These are phyloP conservation scores for Scleromitrula shiraiana DNA, from an alignment of 2,329 filamentous ascomycete genomes.

Conservation along the genomic window DNA sequence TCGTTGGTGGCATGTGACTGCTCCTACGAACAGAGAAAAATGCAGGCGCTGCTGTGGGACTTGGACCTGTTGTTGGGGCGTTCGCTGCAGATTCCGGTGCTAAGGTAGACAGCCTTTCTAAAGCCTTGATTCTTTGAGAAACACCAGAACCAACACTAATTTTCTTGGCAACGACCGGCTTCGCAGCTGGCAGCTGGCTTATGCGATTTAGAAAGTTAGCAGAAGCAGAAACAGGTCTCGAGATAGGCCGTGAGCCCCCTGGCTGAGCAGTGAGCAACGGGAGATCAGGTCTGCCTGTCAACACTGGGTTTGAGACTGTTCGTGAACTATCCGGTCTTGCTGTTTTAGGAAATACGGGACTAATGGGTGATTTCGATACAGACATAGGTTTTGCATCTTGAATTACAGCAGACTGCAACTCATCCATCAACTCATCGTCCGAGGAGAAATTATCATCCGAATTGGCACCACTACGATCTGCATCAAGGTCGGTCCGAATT, in stretches of 20 bases:
- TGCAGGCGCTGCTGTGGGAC: slow-evolving; percentile 40
- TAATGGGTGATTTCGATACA: slow-evolving; percentile 76
- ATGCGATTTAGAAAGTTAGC: slow-evolving; percentile 48
- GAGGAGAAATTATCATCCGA: slow-evolving; percentile 47
- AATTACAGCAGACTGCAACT: slow-evolving; percentile 72
- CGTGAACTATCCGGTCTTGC: slow-evolving; percentile 22
- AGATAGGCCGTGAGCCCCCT: slow-evolving; percentile 22
- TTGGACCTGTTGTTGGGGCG: slow-evolving; percentile 12
- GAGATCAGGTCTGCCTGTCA: slow-evolving; percentile 29
- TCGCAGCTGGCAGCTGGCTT: slow-evolving; percentile 39
- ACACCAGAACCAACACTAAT: slow-evolving; percentile 83
- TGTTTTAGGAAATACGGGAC: slow-evolving; percentile 46
- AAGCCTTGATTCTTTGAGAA: slow-evolving; percentile 85
- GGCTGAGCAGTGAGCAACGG: slow-evolving; percentile 36
- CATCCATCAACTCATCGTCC: slow-evolving; percentile 80
- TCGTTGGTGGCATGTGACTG: slow-evolving; percentile 27
- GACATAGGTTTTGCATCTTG: slow-evolving; percentile 75
- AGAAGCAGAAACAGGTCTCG: slow-evolving; percentile 38
- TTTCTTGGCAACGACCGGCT: slow-evolving; percentile 55
- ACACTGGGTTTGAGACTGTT: slow-evolving; percentile 31
- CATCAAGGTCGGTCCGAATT: slow-evolving; percentile 44
- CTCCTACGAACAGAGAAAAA: slow-evolving; percentile 52
- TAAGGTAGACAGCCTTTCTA: slow-evolving; percentile 65
- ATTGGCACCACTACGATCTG: slow-evolving; percentile 27
- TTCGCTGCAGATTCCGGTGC: slow-evolving; percentile 31